Evolutionary conservation across 2,329 filamentous ascomycete species (phyloP), one percentile per base, ranked within the genome.

Genomic region (Eutypella sp.): DNA sequence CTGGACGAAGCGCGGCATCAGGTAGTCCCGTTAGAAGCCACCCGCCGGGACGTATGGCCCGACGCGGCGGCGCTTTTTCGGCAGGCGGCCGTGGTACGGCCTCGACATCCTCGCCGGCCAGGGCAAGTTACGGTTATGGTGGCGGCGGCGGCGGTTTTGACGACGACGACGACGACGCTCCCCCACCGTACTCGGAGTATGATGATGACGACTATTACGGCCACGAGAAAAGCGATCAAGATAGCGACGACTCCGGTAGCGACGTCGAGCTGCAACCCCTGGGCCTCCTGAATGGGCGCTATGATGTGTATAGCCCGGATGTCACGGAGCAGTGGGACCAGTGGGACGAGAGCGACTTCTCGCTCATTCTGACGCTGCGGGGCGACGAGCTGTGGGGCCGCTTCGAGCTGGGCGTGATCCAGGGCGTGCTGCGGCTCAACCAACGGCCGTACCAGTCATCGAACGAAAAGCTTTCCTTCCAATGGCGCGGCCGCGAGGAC

Each of bases 211-310:
- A 20, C 23, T 16, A 25, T n/a, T 22, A 23, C 33, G 43, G 56
- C 47, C 50, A 57, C 13, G 51, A 54, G 18, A 40, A 43, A 19
- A 43, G 50, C 33, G 41, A 49, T 34, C 44, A 49, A 18, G 47
- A 49, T n/a, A 43, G 54, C 34, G 34, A 42, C 25, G 22, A 42
- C 42, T 16, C 42, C 40, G 18, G 23, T 31, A 51, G 50, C 16
- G 47, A 45, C 22, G 52, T 23, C 20, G 40, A 49, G 5, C 57
- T 65, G 1, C 31, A 33, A 3, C 55, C 62, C 2, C 56, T 72
- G 0, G 65, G 67, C 2, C 54, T 67, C 3, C 53, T 78, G 13
- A 75, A 74, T 41, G 73, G 75, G 8, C 58, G 62, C 3, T 78
- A 78, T 55, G 50, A 58, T 4, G 54, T 77, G 13, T 37, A 47